These are phyloP conservation scores for Penicillium sp. DNA, from an alignment of 2,329 filamentous ascomycete genomes.

Conservation along the genomic window DNA sequence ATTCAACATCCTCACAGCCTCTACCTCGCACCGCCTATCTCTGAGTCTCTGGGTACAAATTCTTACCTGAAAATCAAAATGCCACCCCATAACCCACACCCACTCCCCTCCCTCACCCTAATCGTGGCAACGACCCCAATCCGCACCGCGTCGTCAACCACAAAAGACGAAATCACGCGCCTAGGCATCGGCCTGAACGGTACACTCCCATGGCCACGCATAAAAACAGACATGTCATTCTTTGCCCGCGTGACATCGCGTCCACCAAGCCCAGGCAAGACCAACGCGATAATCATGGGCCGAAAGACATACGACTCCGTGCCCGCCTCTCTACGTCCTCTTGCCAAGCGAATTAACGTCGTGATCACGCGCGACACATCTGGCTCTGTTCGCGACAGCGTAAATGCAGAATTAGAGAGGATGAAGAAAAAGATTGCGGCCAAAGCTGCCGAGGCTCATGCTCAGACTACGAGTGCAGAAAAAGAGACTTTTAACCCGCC, in stretches of 20 bases:
- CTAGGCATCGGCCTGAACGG: conserved; percentile 85
- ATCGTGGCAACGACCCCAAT: conserved; percentile 81
- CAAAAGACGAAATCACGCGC: conserved; percentile 68
- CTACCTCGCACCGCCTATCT: not conserved
- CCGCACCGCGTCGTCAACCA: conserved; percentile 39
- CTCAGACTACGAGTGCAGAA: not conserved
- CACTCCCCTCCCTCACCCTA: conserved; percentile 67
- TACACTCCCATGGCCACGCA: conserved; percentile 80
- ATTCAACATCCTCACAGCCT: not conserved
- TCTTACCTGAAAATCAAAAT: conserved; percentile 15
- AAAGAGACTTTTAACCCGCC: not conserved
- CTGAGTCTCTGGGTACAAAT: not conserved
- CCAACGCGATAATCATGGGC: conserved; percentile 90
- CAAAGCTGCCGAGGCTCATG: conserved; percentile 15
- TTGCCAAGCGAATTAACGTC: conserved; percentile 77
- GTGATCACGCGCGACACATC: conserved; percentile 62
- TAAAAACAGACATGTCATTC: conserved; percentile 91
- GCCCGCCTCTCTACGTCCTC: conserved; percentile 71
- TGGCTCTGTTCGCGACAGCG: conserved; percentile 30
- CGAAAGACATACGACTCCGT: conserved; percentile 96
- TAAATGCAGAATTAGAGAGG: conserved; percentile 37
- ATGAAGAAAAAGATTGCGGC: conserved; percentile 25
- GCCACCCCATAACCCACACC: conserved; percentile 19
- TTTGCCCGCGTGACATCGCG: conserved; percentile 87
- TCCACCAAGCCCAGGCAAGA: conserved; percentile 25